Conservation (phyloP, 2,329 filamentous ascomycete genomes). For the Daldinia eschscholtzii region DNA sequence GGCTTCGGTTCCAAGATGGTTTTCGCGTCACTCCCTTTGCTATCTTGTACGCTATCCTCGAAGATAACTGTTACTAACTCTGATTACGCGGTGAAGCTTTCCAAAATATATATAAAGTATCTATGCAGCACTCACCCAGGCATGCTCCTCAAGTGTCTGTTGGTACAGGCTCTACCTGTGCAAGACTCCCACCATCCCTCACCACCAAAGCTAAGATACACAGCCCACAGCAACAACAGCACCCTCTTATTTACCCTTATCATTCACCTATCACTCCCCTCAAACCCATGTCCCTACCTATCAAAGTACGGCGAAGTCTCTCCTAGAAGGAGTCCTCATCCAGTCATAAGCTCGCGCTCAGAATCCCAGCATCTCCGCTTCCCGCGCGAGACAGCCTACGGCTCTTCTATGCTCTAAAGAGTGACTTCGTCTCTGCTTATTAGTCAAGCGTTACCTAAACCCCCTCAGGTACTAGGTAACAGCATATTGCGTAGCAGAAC, state of each 20-base stretch:
- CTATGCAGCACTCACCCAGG: background rate
- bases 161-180: background rate
- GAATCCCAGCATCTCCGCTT: slow-evolving; percentile 1
- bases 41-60: background rate
- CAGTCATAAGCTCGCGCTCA: background rate
- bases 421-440: slow-evolving; percentile 23
- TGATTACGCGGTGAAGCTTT: background rate
- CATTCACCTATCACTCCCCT: background rate
- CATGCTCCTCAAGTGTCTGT: no score
- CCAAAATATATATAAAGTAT: background rate
- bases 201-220: background rate
- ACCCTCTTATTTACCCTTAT: background rate
- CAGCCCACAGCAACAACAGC: background rate
- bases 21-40: background rate
- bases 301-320: slow-evolving; percentile 3
- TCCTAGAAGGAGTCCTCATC: background rate
- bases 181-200: background rate
- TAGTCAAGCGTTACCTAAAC: slow-evolving; percentile 25
- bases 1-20: background rate
- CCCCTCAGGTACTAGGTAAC: background rate
- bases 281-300: background rate
- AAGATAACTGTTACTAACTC: background rate
- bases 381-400: slow-evolving; percentile 13
- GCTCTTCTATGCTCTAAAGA: slow-evolving; percentile 15
- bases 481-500: slow-evolving; percentile 6